phyloP scores from a whole-genome alignment of 306 rosid species.

The Herpetospermum pedunculosum region DNA sequence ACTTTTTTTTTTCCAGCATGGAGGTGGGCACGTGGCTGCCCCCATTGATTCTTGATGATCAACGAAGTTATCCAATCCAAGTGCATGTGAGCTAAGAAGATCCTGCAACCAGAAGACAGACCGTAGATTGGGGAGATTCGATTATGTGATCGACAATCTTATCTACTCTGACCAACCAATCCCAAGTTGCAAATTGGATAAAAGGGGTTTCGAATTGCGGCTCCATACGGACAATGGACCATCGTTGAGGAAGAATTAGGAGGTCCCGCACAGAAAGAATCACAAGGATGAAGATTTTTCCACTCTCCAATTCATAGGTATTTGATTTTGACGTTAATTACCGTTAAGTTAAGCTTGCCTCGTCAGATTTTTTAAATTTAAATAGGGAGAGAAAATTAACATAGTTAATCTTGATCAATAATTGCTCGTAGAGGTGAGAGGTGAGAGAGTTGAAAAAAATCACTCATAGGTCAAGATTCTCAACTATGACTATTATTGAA shows the following conservation, averaged over 20 bases:
- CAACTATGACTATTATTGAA: too few relatives aligned
- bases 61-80: constrained; percentile 40
- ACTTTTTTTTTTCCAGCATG: constrained; percentile 60
- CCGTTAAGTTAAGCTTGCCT: too few relatives aligned
- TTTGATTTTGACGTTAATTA: too few relatives aligned
- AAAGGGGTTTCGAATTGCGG: neutral
- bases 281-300: neutral
- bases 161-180: neutral
- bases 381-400: too few relatives aligned
- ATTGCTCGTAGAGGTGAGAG: too few relatives aligned
- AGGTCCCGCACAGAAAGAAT: neutral
- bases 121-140: neutral
- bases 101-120: neutral
- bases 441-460: too few relatives aligned
- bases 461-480: too few relatives aligned
- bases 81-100: neutral
- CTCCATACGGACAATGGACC: neutral
- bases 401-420: too few relatives aligned
- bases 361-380: too few relatives aligned
- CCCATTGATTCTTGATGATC: neutral
- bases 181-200: neutral
- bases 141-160: constrained; percentile 9
- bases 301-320: too few relatives aligned
- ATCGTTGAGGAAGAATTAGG: neutral
- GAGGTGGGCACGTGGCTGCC: constrained; percentile 33